A percentile compares a stretch with the other conserved stretches of the same genome.
These are phyloP conservation scores for Wickerhamiella dianesei DNA, from an alignment of 805 yeast genomes.

Conservation along the genomic window DNA sequence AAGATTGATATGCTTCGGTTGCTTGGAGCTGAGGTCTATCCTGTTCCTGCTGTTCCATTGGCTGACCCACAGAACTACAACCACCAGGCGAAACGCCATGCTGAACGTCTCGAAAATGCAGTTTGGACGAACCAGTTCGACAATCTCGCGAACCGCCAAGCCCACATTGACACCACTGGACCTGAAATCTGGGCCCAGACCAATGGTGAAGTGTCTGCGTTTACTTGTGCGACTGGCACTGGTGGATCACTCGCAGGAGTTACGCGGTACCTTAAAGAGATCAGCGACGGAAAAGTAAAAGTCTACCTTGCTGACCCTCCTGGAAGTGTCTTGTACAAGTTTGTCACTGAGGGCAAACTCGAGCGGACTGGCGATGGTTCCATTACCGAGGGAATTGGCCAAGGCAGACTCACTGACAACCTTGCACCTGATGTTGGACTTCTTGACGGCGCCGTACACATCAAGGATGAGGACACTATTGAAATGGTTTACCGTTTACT, in stretches of 20 bases:
- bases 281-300: slow-evolving; percentile 47
- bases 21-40: slow-evolving; percentile 75
- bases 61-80: slow-evolving; percentile 76
- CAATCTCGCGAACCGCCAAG: slow-evolving; percentile 73
- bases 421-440: slow-evolving; percentile 56
- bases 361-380: slow-evolving; percentile 63
- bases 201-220: slow-evolving; percentile 64
- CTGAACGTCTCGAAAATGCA: slow-evolving; percentile 60
- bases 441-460: slow-evolving; percentile 66
- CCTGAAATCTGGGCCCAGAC: slow-evolving; percentile 87
- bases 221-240: slow-evolving; percentile 85
- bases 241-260: slow-evolving; percentile 88
- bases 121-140: slow-evolving; percentile 93
- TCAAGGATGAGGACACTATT: slow-evolving; percentile 70
- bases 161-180: slow-evolving; percentile 81
- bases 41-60: slow-evolving; percentile 78
- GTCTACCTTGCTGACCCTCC: slow-evolving; percentile 85
- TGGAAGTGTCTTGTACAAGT: slow-evolving; percentile 73
- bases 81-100: slow-evolving; percentile 77
- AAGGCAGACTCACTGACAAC: slow-evolving; percentile 81
- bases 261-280: slow-evolving; percentile 61
- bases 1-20: slow-evolving; percentile 62
- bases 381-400: slow-evolving; percentile 94
- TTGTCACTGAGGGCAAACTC: slow-evolving; percentile 57
- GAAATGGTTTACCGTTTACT: slow-evolving; percentile 70